Conservation (phyloP, 75 land plant species). For the Pinus tabuliformis region DNA sequence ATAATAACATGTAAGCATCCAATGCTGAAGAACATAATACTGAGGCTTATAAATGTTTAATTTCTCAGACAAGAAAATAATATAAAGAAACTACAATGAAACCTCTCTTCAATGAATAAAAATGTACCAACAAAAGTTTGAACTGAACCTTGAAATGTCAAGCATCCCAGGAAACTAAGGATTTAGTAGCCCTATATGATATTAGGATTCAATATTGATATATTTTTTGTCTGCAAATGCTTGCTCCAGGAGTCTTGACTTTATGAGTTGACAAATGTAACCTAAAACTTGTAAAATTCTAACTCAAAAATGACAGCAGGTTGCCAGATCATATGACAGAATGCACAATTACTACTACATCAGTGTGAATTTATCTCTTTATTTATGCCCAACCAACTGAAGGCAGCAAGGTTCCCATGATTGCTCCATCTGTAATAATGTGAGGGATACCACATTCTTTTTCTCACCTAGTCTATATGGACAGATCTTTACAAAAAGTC, state of each 20-base stretch:
- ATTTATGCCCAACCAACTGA: too few species aligned
- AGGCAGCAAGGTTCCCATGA: too few species aligned
- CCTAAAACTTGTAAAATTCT: background rate
- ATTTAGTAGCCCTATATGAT: background rate
- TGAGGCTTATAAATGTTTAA: background rate
- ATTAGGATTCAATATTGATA: too few species aligned
- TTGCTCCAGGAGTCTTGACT: background rate
- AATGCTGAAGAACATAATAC: background rate
- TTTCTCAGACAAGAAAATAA: background rate
- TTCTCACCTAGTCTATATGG: too few species aligned
- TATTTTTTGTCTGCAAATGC: background rate
- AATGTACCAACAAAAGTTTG: background rate
- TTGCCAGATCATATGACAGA: too few species aligned
- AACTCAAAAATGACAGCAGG: background rate
- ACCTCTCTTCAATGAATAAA: background rate
- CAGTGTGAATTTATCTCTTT: too few species aligned
- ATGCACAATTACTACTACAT: too few species aligned
- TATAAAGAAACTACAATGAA: background rate
- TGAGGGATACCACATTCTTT: too few species aligned
- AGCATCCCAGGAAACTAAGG: background rate
- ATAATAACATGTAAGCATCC: conserved; percentile 9
- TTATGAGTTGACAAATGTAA: background rate
- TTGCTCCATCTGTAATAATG: too few species aligned
- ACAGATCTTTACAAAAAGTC: too few species aligned
- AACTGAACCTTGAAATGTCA: background rate